phyloP scores from a whole-genome alignment of 139 green algal genomes.

The Micromonas commoda region DNA sequence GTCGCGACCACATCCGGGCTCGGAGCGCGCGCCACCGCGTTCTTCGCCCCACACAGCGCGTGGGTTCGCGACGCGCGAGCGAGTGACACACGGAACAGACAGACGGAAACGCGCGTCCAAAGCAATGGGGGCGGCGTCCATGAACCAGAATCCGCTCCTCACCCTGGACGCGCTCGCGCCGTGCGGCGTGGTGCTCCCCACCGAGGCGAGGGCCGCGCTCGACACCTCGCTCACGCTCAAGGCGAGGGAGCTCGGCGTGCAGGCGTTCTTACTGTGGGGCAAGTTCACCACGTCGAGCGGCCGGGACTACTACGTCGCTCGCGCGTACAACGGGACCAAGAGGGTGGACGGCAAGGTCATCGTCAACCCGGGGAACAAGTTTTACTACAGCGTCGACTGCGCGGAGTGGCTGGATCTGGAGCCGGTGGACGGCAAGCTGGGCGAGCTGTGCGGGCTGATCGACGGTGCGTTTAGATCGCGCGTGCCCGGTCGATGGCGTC shows the following conservation, averaged over 20 bases:
- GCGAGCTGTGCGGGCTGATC: conserved; percentile 25
- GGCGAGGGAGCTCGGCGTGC: conserved; percentile 51
- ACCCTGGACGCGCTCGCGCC: conserved; percentile 54
- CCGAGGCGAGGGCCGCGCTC: conserved; percentile 53
- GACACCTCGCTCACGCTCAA: conserved; percentile 59
- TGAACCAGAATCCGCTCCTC: conserved; percentile 44
- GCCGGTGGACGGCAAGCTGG: conserved; percentile 27
- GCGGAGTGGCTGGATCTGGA: conserved; percentile 55
- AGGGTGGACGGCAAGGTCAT: conserved; percentile 32
- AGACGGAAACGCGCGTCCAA: too few species aligned
- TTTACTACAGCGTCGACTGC: conserved; percentile 64
- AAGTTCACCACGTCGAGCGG: conserved; percentile 50
- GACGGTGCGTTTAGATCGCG: background rate
- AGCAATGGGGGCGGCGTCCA: too few species aligned
- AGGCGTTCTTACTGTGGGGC: conserved; percentile 52
- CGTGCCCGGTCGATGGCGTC: background rate
- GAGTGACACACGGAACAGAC: too few species aligned
- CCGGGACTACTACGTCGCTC: conserved; percentile 63
- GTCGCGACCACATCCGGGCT: too few species aligned
- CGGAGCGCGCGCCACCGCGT: too few species aligned
- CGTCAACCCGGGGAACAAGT: conserved; percentile 45
- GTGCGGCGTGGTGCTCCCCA: conserved; percentile 52
- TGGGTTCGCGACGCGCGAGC: too few species aligned
- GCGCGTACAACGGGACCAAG: conserved; percentile 46
- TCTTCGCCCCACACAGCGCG: too few species aligned